phyloP scores from a whole-genome alignment of 257 asterid species.

The Solanum appendiculatum region DNA sequence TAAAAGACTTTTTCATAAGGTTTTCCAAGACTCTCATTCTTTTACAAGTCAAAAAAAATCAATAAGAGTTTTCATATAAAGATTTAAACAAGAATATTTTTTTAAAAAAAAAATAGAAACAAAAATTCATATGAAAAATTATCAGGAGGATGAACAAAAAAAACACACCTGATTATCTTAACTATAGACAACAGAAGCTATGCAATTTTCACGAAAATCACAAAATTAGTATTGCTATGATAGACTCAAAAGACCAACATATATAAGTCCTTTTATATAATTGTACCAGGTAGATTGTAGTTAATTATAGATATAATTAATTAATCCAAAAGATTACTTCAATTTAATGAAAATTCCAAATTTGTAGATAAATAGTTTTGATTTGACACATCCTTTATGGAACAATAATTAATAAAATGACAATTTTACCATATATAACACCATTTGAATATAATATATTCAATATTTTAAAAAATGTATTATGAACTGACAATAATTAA shows the following conservation, averaged over 20 bases:
- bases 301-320: background rate
- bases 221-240: background rate
- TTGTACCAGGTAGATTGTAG: background rate
- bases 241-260: background rate
- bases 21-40: background rate
- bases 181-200: background rate
- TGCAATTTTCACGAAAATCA: too few relatives aligned
- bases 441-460: too few relatives aligned
- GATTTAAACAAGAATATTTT: background rate
- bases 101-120: too few relatives aligned
- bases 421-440: too few relatives aligned
- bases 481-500: background rate
- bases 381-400: background rate
- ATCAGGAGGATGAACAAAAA: background rate
- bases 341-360: background rate
- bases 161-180: background rate
- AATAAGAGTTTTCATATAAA: background rate
- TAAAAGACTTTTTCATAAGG: background rate
- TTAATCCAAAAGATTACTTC: background rate
- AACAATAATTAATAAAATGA: background rate
- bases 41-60: background rate
- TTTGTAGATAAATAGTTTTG: background rate
- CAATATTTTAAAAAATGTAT: too few relatives aligned
- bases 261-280: background rate
- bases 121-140: background rate